A percentile compares a stretch with the other conserved stretches of the same genome.
These are phyloP conservation scores for Prosopis cineraria DNA, from an alignment of 306 rosid species.

Conservation along the genomic window DNA sequence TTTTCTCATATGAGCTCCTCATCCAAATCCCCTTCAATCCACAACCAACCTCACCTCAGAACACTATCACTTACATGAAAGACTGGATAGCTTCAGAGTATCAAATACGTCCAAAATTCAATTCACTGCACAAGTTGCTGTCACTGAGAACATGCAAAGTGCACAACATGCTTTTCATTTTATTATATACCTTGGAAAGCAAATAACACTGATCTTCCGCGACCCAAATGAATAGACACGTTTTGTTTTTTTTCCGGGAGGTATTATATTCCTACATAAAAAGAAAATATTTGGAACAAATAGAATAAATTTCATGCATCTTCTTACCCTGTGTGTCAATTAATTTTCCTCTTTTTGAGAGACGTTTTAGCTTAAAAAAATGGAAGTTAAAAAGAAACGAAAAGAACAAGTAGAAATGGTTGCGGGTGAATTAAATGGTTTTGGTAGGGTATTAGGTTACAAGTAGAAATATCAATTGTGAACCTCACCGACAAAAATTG, in stretches of 20 bases:
- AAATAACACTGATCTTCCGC: constrained; percentile 14
- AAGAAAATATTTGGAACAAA: too few relatives aligned
- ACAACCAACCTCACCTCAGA: too few relatives aligned
- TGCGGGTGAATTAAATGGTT: background rate
- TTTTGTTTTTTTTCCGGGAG: constrained; percentile 19
- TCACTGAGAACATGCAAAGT: background rate
- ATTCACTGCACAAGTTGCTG: background rate
- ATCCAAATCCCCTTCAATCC: too few relatives aligned
- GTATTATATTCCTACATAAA: background rate
- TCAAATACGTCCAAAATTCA: background rate
- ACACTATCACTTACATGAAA: too few relatives aligned
- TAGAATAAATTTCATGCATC: too few relatives aligned
- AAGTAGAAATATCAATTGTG: background rate
- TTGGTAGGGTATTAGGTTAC: background rate
- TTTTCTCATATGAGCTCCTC: too few relatives aligned
- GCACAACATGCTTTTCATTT: background rate
- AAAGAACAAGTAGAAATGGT: background rate
- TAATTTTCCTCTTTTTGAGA: too few relatives aligned
- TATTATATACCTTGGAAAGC: background rate
- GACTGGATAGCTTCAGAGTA: background rate
- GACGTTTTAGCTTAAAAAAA: too few relatives aligned
- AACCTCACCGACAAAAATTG: constrained; percentile 49
- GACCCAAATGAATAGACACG: constrained; percentile 7
- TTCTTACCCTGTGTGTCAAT: too few relatives aligned
- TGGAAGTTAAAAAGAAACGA: background rate